A percentile compares a stretch with the other conserved stretches of the same genome.
phyloP scores from a whole-genome alignment of 768 basidiomycete species.

The Tubosaeta brunneosetosa region DNA sequence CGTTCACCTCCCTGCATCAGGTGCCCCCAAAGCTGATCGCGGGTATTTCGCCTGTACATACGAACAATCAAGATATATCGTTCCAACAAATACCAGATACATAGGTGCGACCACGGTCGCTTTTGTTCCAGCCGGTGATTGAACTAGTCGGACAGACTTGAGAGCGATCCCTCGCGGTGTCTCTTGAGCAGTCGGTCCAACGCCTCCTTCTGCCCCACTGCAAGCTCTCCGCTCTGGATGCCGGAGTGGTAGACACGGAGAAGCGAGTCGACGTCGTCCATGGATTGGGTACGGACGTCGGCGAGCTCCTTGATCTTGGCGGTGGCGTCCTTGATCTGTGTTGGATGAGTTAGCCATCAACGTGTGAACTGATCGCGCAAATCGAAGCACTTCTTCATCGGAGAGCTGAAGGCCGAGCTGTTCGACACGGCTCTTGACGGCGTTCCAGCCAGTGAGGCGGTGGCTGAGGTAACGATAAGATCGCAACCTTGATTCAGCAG shows the following conservation, averaged over 20 bases:
- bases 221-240: slow-evolving; percentile 87
- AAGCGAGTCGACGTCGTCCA: slow-evolving; percentile 98
- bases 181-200: slow-evolving; percentile 81
- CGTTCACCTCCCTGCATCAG: too few relatives aligned
- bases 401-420: slow-evolving; percentile 87
- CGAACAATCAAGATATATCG: neutral
- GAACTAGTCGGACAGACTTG: neutral
- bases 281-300: slow-evolving; percentile 95
- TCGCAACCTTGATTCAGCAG: neutral
- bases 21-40: too few relatives aligned
- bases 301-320: slow-evolving; percentile 99
- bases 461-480: slow-evolving; percentile 46
- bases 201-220: slow-evolving; percentile 89
- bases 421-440: slow-evolving; percentile 98
- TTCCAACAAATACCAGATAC: neutral
- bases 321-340: slow-evolving; percentile 93
- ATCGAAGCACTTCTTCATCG: slow-evolving; percentile 68
- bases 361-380: neutral
- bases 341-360: slow-evolving; percentile 1
- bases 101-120: neutral
- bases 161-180: slow-evolving; percentile 48
- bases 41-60: neutral
- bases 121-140: neutral
- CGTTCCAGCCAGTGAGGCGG: slow-evolving; percentile 97
- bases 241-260: slow-evolving; percentile 94